Percentiles rank a stretch among this genome's conserved stretches.
Evolutionary conservation across 768 basidiomycete genomes (phyloP).

Genomic region (Inosperma sp.): DNA sequence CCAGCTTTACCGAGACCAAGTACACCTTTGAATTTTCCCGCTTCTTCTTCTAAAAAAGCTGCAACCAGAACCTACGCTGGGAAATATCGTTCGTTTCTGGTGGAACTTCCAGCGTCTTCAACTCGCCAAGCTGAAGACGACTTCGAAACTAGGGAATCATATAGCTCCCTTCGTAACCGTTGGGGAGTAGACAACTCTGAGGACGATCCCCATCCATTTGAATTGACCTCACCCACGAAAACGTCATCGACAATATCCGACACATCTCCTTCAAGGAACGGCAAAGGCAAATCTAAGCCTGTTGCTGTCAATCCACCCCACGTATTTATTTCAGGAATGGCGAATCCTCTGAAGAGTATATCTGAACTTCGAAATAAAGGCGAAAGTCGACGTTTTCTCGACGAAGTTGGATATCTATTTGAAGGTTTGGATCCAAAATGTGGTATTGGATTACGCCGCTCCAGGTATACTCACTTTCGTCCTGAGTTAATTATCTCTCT

Average conservation of each 20-base stretch:
- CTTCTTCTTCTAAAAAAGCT: conserved; percentile 27
- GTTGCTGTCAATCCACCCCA: conserved; percentile 21
- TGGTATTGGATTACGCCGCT: conserved; percentile 53
- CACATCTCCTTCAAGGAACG: conserved; percentile 31
- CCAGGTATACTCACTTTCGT: conserved; percentile 45
- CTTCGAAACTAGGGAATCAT: conserved; percentile 63
- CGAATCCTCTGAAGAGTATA: conserved; percentile 74
- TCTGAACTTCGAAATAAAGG: conserved; percentile 78
- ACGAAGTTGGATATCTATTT: conserved; percentile 81
- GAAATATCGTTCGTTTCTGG: conserved; percentile 74
- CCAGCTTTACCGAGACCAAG: conserved; percentile 21
- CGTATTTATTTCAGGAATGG: conserved; percentile 50
- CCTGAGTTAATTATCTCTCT: conserved; percentile 1
- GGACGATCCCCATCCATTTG: conserved; percentile 50
- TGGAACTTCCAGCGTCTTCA: conserved; percentile 62
- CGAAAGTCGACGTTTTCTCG: conserved; percentile 72
- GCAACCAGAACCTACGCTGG: conserved; percentile 69
- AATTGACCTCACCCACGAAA: conserved; percentile 30
- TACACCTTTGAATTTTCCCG: conserved; percentile 18
- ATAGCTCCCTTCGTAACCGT: conserved; percentile 64
- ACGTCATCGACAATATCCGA: conserved; percentile 32
- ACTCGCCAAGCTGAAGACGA: no score
- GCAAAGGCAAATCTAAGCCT: conserved; percentile 37
- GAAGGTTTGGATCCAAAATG: conserved; percentile 64
- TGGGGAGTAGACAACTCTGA: conserved; percentile 82